Conservation (phyloP, 768 basidiomycete genomes). For the Clitopilus passeckerianus region DNA sequence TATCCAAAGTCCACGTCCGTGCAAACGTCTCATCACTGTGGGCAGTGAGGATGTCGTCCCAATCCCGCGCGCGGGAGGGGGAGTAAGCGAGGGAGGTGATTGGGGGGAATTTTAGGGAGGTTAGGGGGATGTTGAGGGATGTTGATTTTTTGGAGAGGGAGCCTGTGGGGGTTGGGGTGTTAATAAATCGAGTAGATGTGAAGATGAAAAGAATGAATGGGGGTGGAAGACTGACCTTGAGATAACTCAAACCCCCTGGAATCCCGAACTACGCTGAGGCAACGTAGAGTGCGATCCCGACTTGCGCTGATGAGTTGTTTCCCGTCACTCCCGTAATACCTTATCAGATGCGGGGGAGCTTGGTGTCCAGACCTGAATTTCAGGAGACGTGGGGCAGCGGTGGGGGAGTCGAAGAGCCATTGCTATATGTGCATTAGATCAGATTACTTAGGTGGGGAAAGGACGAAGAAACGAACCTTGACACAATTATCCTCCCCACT, state of each 20-base stretch:
- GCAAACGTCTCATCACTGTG: slow-evolving; percentile 81
- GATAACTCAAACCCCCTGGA: slow-evolving; percentile 93
- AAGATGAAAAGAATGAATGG: too few relatives aligned
- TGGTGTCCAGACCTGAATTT: slow-evolving; percentile 94
- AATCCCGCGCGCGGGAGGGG: slow-evolving; percentile 80
- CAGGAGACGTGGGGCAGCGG: slow-evolving; percentile 76
- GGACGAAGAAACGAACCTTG: slow-evolving; percentile 49
- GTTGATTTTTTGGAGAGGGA: slow-evolving; percentile 81
- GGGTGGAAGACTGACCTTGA: slow-evolving; percentile 53
- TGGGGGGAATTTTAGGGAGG: slow-evolving; percentile 80
- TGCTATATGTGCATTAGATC: slow-evolving; percentile 66
- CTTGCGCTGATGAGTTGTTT: slow-evolving; percentile 91
- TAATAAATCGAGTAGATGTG: too few relatives aligned
- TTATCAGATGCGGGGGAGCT: slow-evolving; percentile 83
- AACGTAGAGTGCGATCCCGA: slow-evolving; percentile 82
- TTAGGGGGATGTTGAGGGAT: slow-evolving; percentile 68
- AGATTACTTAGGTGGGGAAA: too few relatives aligned
- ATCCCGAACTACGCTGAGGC: slow-evolving; percentile 91
- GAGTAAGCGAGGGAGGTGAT: slow-evolving; percentile 78
- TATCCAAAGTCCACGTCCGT: slow-evolving; percentile 83
- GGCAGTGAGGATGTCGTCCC: slow-evolving; percentile 95
- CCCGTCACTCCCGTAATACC: slow-evolving; percentile 97
- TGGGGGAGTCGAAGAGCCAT: slow-evolving; percentile 96
- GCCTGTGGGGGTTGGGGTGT: slow-evolving; percentile 35
- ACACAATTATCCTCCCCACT: slow-evolving; percentile 94